Percentiles rank a stretch among this genome's conserved stretches.
Evolutionary conservation across 164 flowering plant species (phyloP).

Genomic region (Chimonanthus praecox): DNA sequence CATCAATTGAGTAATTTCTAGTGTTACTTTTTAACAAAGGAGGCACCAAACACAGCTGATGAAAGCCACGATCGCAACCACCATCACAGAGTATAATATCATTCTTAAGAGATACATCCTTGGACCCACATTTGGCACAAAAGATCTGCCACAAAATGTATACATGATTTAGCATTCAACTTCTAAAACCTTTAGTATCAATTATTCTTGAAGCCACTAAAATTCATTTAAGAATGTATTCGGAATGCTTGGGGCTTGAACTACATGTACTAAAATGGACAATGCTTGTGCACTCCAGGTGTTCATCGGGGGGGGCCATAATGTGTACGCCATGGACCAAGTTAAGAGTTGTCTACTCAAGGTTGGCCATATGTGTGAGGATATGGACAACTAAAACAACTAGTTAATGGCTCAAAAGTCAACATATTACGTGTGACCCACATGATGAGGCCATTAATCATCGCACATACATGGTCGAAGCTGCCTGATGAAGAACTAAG

Average conservation of each 20-base stretch:
- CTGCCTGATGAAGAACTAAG: not conserved
- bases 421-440: not conserved
- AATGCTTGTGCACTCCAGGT: not conserved
- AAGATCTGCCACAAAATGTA: slow-evolving; percentile 62
- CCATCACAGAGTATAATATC: slow-evolving; percentile 98
- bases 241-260: not conserved
- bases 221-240: slow-evolving; percentile 1
- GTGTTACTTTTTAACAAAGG: slow-evolving; percentile 73
- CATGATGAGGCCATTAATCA: not conserved
- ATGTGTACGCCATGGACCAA: too few relatives aligned
- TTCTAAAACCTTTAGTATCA: not conserved
- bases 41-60: slow-evolving; percentile 86
- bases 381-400: too few relatives aligned
- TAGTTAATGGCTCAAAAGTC: too few relatives aligned
- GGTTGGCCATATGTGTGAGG: too few relatives aligned
- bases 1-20: slow-evolving; percentile 6
- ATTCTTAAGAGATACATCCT: slow-evolving; percentile 58
- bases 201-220: not conserved
- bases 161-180: slow-evolving; percentile 9
- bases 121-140: slow-evolving; percentile 90
- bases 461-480: not conserved
- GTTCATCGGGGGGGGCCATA: not conserved
- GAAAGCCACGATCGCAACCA: slow-evolving; percentile 91
- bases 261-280: not conserved
- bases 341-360: too few relatives aligned